phyloP scores from a whole-genome alignment of 169 alveolate species.

The Eimeria maxima region DNA sequence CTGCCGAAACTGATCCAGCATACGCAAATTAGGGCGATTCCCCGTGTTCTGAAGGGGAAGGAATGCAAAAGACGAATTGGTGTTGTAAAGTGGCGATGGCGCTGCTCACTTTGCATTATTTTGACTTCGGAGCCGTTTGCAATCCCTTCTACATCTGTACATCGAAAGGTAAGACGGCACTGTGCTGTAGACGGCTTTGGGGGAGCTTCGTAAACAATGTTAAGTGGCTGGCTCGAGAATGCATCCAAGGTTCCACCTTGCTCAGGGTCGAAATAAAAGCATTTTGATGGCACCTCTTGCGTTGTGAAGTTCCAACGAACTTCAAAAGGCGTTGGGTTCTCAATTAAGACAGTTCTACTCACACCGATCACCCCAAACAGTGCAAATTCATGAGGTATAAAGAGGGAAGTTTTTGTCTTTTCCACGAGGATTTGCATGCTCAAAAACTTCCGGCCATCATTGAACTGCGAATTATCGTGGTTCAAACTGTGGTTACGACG shows the following conservation, averaged over 20 bases:
- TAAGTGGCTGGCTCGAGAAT: slow-evolving; percentile 57
- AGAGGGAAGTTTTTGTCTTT: too few species aligned
- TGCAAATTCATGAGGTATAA: not conserved
- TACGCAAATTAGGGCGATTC: not conserved
- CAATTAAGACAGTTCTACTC: slow-evolving; percentile 15
- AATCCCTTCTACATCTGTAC: slow-evolving; percentile 67
- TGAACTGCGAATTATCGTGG: too few species aligned
- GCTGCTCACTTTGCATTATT: slow-evolving; percentile 40
- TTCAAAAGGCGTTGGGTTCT: slow-evolving; percentile 65
- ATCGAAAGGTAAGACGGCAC: slow-evolving; percentile 62
- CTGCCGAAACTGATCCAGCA: slow-evolving; percentile 90
- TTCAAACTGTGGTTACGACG: not conserved
- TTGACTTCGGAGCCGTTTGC: slow-evolving; percentile 43
- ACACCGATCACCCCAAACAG: not conserved
- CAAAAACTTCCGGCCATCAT: not conserved
- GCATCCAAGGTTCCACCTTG: slow-evolving; percentile 53
- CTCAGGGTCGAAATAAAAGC: slow-evolving; percentile 54
- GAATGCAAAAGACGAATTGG: not conserved
- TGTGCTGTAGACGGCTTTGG: slow-evolving; percentile 56
- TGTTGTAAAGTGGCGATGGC: not conserved
- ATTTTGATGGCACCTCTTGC: slow-evolving; percentile 27
- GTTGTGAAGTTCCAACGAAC: slow-evolving; percentile 57
- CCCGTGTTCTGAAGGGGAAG: not conserved
- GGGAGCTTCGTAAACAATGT: slow-evolving; percentile 42
- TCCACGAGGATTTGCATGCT: not conserved